phyloP scores from a whole-genome alignment of 129 eudicot genomes.

The Arctium lappa region DNA sequence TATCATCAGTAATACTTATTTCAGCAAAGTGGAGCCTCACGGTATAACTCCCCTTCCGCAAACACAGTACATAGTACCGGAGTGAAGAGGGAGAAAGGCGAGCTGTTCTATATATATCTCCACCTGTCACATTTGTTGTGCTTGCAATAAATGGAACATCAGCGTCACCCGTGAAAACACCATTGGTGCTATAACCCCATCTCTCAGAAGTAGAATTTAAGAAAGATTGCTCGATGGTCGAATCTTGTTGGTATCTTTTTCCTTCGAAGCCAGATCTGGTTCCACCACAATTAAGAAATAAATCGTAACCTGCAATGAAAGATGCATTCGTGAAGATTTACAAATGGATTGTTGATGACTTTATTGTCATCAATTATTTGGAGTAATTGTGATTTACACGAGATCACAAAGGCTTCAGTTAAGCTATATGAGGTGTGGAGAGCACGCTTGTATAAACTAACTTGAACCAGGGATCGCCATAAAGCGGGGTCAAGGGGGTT shows the following conservation, averaged over 20 bases:
- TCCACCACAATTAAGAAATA: slow-evolving; percentile 84
- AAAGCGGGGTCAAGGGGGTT: too few relatives aligned
- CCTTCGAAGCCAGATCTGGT: slow-evolving; percentile 32
- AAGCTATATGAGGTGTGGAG: neutral
- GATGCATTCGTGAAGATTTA: neutral
- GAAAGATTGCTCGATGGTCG: slow-evolving; percentile 43
- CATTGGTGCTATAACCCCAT: slow-evolving; percentile 84
- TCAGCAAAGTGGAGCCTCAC: slow-evolving; percentile 90
- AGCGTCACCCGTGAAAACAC: slow-evolving; percentile 40
- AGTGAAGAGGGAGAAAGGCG: slow-evolving; percentile 68
- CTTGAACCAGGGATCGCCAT: neutral
- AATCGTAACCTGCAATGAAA: slow-evolving; percentile 42
- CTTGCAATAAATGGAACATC: slow-evolving; percentile 24
- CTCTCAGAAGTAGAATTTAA: slow-evolving; percentile 31
- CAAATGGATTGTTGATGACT: neutral
- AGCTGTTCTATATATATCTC: slow-evolving; percentile 51
- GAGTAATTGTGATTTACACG: neutral
- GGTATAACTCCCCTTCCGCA: slow-evolving; percentile 60
- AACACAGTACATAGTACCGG: slow-evolving; percentile 60
- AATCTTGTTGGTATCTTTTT: slow-evolving; percentile 47
- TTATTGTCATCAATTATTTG: neutral
- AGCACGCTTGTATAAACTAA: neutral
- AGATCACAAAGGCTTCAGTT: neutral
- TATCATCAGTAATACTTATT: slow-evolving; percentile 48
- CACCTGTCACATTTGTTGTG: slow-evolving; percentile 20